Percentiles rank a stretch among this genome's conserved stretches.
These are phyloP conservation scores for Tulasnella calospora DNA, from an alignment of 768 basidiomycete genomes.

Conservation along the genomic window DNA sequence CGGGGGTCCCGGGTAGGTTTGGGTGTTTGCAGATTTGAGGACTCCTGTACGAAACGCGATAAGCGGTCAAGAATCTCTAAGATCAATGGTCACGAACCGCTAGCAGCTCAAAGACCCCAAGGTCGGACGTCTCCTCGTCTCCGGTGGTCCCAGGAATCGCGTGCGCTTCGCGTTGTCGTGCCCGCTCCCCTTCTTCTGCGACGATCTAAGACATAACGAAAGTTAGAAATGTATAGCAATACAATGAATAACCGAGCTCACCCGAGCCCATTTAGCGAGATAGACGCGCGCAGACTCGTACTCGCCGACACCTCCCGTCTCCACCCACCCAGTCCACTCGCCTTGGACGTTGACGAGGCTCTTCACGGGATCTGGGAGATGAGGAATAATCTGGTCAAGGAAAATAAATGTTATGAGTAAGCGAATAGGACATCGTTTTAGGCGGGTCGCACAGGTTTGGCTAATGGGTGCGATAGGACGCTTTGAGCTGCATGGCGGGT, in stretches of 20 bases:
- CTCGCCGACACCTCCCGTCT: slow-evolving; percentile 88
- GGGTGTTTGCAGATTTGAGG: slow-evolving; percentile 71
- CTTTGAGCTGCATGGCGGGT: slow-evolving; percentile 92
- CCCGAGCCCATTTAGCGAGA: slow-evolving; percentile 89
- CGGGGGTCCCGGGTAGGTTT: slow-evolving; percentile 74
- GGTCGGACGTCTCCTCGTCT: slow-evolving; percentile 57
- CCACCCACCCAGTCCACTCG: slow-evolving; percentile 87
- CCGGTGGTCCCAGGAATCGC: slow-evolving; percentile 48
- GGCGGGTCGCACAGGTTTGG: slow-evolving; percentile 55
- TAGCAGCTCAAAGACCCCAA: slow-evolving; percentile 83
- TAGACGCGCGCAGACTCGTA: slow-evolving; percentile 96
- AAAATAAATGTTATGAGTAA: background rate
- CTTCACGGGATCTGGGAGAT: slow-evolving; percentile 89
- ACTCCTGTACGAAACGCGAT: slow-evolving; percentile 27
- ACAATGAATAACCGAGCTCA: slow-evolving; percentile 17
- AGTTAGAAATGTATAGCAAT: background rate
- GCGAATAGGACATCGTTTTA: background rate
- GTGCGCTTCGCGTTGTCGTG: slow-evolving; percentile 74
- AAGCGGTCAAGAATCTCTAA: slow-evolving; percentile 30
- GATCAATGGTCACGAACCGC: slow-evolving; percentile 33
- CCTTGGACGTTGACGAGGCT: slow-evolving; percentile 86
- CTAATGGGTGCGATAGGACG: slow-evolving; percentile 90
- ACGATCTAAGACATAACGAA: slow-evolving; percentile 48
- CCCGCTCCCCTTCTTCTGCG: slow-evolving; percentile 94
- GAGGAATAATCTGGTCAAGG: slow-evolving; percentile 64